phyloP scores from a whole-genome alignment of 768 basidiomycete species.

The Tephrocybe sp. region DNA sequence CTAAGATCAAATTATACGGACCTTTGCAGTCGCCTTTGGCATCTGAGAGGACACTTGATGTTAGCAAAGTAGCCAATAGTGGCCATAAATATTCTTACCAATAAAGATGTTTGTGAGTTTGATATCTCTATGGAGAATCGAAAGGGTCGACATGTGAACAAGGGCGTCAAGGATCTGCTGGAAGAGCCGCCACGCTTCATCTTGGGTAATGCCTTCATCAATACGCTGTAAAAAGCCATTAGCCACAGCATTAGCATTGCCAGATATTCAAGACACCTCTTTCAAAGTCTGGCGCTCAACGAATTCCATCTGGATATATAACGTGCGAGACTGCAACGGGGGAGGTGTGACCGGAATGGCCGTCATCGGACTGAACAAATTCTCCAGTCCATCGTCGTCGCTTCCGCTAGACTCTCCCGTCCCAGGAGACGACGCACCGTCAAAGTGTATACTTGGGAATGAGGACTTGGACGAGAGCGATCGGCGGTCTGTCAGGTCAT shows the following conservation, averaged over 20 bases:
- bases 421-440: constrained; percentile 41
- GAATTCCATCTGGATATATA: constrained; percentile 98
- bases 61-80: too few relatives aligned
- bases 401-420: constrained; percentile 29
- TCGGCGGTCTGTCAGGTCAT: constrained; percentile 58
- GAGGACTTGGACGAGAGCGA: constrained; percentile 48
- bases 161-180: constrained; percentile 89
- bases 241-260: background rate
- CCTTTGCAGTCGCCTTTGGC: constrained; percentile 85
- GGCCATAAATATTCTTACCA: constrained; percentile 43
- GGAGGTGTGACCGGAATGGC: constrained; percentile 16
- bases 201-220: constrained; percentile 78
- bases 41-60: too few relatives aligned
- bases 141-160: constrained; percentile 83
- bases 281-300: constrained; percentile 89
- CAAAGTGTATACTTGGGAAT: constrained; percentile 89
- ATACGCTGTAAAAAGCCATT: constrained; percentile 49
- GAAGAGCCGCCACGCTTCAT: constrained; percentile 88
- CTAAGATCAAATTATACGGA: constrained; percentile 18
- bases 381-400: constrained; percentile 39
- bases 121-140: constrained; percentile 89
- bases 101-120: constrained; percentile 95
- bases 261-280: constrained; percentile 50
- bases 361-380: constrained; percentile 30
- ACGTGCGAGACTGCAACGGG: constrained; percentile 49